Evolutionary conservation across 345 rosid genomes (phyloP), one percentile per base, ranked within the genome.

Genomic region (Brassica carinata): DNA sequence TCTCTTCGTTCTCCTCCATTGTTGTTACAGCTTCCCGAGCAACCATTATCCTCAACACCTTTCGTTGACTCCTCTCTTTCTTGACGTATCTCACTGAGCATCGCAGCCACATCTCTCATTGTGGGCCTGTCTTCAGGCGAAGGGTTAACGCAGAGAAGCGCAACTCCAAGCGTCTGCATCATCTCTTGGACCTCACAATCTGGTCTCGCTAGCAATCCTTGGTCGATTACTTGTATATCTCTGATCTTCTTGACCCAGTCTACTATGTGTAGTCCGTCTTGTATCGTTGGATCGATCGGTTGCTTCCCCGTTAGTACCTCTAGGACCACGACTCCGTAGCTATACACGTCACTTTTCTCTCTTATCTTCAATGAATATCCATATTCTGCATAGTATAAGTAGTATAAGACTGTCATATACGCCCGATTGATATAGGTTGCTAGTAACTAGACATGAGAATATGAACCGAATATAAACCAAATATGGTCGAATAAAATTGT

Each of bases 341-440:
- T 93, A 74, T 93, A 91, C 63, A 89, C 94, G 30, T 95, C 97
- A 3, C 99, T 90, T 83, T 92, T 93, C 81, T 93, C 94, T 5
- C 96, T 90, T 82, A 92, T 92, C 82, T 96, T 96, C 92, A 88
- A 82, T 84, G 92, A 89, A 79, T 96, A 92, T 18, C 94, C 98
- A 26, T 93, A 93, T 65, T 96, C 98, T 88, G 84, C 85, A 72
- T 53, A 2, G n/a, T 45, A 13, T 45, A 8, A 38, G 45, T 7
- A n/a, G n/a, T n/a, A n/a, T n/a, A n/a, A n/a, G n/a, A n/a, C n/a
- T n/a, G n/a, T n/a, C n/a, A n/a, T n/a, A n/a, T n/a, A n/a, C n/a
- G n/a, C n/a, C n/a, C n/a, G n/a, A n/a, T n/a, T n/a, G n/a, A n/a
- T n/a, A n/a, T n/a, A n/a, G n/a, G n/a, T n/a, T n/a, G n/a, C n/a